These are phyloP conservation scores for Hirsutella thompsonii DNA, from an alignment of 2,329 filamentous ascomycete genomes.

Conservation along the genomic window DNA sequence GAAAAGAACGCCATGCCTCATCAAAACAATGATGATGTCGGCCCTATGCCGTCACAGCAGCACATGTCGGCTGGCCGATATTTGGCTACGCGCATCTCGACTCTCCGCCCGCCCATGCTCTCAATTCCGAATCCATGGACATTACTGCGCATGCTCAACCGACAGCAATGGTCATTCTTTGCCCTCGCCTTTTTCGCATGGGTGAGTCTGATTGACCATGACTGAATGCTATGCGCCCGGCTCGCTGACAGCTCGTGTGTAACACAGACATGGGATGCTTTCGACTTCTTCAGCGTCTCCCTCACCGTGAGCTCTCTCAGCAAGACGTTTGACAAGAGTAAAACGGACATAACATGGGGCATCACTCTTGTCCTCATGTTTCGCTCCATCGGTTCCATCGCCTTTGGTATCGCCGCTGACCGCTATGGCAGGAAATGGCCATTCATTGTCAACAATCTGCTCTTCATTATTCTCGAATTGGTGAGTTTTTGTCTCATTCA, in stretches of 20 bases:
- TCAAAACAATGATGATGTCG: too few relatives aligned
- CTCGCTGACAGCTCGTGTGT: not conserved
- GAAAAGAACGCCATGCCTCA: too few relatives aligned
- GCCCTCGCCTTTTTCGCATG: slow-evolving; percentile 41
- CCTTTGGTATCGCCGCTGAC: slow-evolving; percentile 42
- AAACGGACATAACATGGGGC: slow-evolving; percentile 49
- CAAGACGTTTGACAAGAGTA: slow-evolving; percentile 36
- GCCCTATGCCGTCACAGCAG: too few relatives aligned
- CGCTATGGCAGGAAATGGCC: slow-evolving; percentile 54
- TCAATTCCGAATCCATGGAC: slow-evolving; percentile 39
- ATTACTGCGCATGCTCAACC: slow-evolving; percentile 33
- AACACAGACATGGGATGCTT: slow-evolving; percentile 48
- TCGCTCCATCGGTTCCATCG: slow-evolving; percentile 39
- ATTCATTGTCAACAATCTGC: slow-evolving; percentile 61
- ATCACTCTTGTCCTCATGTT: slow-evolving; percentile 52
- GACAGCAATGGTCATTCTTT: slow-evolving; percentile 43
- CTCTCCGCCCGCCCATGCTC: slow-evolving; percentile 44
- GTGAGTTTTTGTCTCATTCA: slow-evolving; percentile 25
- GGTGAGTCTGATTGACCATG: slow-evolving; percentile 21
- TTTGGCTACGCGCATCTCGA: slow-evolving; percentile 35
- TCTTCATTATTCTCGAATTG: slow-evolving; percentile 61
- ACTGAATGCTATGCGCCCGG: not conserved
- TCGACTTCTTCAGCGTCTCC: slow-evolving; percentile 55
- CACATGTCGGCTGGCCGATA: slow-evolving; percentile 34
- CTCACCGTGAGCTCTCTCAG: slow-evolving; percentile 42